Conservation (phyloP, 257 asterid species). For the Rhazya stricta region DNA sequence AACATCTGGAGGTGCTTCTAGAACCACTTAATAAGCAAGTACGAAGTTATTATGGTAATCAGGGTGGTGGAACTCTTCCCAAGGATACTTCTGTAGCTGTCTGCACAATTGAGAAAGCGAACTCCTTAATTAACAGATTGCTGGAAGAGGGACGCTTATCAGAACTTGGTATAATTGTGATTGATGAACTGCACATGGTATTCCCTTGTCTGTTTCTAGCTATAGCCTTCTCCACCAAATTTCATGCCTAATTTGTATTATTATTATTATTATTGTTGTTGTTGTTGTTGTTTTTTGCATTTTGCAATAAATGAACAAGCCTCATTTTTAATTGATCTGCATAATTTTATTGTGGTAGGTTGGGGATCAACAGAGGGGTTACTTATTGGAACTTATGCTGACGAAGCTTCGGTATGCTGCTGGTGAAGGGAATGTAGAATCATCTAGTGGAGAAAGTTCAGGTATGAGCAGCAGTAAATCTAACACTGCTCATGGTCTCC, state of each 20-base stretch:
- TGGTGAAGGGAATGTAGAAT: conserved; percentile 85
- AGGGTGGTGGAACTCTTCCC: conserved; percentile 93
- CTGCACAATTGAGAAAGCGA: conserved; percentile 98
- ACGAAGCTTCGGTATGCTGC: conserved; percentile 94
- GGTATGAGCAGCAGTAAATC: conserved; percentile 73
- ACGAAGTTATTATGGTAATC: conserved; percentile 96
- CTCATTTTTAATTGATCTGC: background rate
- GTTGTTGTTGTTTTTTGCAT: too few relatives aligned
- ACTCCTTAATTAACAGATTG: conserved; percentile 76
- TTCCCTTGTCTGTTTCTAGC: conserved; percentile 20
- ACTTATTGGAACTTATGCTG: conserved; percentile 88
- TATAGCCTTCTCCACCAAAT: conserved; percentile 5
- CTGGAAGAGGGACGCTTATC: conserved; percentile 93
- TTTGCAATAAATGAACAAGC: background rate
- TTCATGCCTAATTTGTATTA: background rate
- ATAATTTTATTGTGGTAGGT: conserved; percentile 52
- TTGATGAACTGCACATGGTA: conserved; percentile 99
- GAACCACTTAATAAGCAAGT: conserved; percentile 86
- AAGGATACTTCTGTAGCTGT: conserved; percentile 92
- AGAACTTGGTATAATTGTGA: conserved; percentile 93
- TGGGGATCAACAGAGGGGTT: conserved; percentile 96
- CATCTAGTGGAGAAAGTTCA: conserved; percentile 90
- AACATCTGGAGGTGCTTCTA: conserved; percentile 84
- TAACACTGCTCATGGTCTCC: conserved; percentile 80
- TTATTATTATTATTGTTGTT: too few relatives aligned